Base-by-base conservation (phyloP, 1,284 basidiomycete species). In the Fomitopsis schrenkii region DNA sequence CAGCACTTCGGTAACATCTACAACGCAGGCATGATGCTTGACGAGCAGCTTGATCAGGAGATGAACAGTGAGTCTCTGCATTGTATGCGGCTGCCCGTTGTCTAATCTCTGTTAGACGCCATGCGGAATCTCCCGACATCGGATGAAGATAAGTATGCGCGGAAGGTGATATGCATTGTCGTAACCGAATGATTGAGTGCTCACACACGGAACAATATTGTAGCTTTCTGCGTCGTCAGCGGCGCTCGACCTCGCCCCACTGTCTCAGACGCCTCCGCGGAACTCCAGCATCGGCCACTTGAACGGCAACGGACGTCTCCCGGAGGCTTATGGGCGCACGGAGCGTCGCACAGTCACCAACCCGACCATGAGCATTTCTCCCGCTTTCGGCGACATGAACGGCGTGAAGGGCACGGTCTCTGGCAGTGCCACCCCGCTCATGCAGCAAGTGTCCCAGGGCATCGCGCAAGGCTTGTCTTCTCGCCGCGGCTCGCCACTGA, bases 101-200 rank as follows among this genome's bases (percentile, higher is more conserved):
- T 28, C 50, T 53, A 15, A 53, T n/a, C 15, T 17, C 55, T 35
- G 58, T 8, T 72, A 94, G 93, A 94, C 77, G 93, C 94, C 3
- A 95, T 96, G 84, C 87, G 88, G 75, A 90, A 96, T 75, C 81
- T 97, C 56, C 93, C 93, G 33, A 94, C 93, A 46, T 94, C 93
- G 54, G 95, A 96, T 71, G 93, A 97, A 70, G 94, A 95, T 79
- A 95, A 94, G 76, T 97, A 79, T 71, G 73, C 79, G 63, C 76
- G 79, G 72, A 91, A 92, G 83, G 93, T 92, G 71, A 63, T 40
- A 10, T 10, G 38, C 38, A 8, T 40, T 40, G 38, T 40, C 12
- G 12, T 40, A 40, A 14, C 38, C 6, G 8, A 7, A 40, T 40
- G 12, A 6, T 8, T 40, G 2, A 40, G 12, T 15, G 38, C 38